These are phyloP conservation scores for Coleophoma crateriformis DNA, from an alignment of 2,329 filamentous ascomycete genomes.

Conservation along the genomic window DNA sequence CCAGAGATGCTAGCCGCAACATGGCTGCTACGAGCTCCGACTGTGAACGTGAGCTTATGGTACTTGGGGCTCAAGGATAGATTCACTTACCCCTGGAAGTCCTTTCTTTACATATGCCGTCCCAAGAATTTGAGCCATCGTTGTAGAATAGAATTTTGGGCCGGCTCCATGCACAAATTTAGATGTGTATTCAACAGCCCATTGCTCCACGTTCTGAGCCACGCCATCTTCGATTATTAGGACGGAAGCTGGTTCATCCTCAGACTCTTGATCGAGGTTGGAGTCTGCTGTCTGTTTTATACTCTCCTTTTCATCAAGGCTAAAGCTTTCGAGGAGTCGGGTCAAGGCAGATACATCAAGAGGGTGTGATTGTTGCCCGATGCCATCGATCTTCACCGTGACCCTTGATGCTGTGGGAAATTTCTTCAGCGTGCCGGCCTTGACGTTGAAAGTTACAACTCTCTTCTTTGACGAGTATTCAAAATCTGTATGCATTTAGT, in stretches of 20 bases:
- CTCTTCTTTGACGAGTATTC: slow-evolving; percentile 15
- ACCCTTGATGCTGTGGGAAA: neutral
- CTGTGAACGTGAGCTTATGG: slow-evolving; percentile 4
- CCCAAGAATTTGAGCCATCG: slow-evolving; percentile 16
- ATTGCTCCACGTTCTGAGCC: slow-evolving; percentile 15
- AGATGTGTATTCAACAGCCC: slow-evolving; percentile 18
- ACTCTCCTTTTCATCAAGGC: slow-evolving; percentile 2
- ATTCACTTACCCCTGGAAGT: slow-evolving; percentile 14
- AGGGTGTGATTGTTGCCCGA: slow-evolving; percentile 12
- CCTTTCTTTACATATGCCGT: slow-evolving; percentile 17
- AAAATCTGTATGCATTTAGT: slow-evolving; percentile 7
- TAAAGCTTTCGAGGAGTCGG: slow-evolving; percentile 7
- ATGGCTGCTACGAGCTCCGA: slow-evolving; percentile 14
- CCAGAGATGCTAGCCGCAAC: slow-evolving; percentile 14
- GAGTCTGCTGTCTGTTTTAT: slow-evolving; percentile 6
- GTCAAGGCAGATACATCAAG: slow-evolving; percentile 8
- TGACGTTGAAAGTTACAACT: slow-evolving; percentile 13
- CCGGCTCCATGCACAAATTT: slow-evolving; percentile 18
- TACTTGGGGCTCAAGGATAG: neutral
- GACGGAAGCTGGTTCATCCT: slow-evolving; percentile 2
- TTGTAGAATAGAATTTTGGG: slow-evolving; percentile 14
- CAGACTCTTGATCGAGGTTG: neutral
- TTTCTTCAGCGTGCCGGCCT: neutral
- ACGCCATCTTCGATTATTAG: slow-evolving; percentile 10
- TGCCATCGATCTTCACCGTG: slow-evolving; percentile 15